Percentiles rank a stretch among this genome's conserved stretches.
Evolutionary conservation across 805 yeast genomes (phyloP).

Genomic region (Jamesozyma gamospora): DNA sequence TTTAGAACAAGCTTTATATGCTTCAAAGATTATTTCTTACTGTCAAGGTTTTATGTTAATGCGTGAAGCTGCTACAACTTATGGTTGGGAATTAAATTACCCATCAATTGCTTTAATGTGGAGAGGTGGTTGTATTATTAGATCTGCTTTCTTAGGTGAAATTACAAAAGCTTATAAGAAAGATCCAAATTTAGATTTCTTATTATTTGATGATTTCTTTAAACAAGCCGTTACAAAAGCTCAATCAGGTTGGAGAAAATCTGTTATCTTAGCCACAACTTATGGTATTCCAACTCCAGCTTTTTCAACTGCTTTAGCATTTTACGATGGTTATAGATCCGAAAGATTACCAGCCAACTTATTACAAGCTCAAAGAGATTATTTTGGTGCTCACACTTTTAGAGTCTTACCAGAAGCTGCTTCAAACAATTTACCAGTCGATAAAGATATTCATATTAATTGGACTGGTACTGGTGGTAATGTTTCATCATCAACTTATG

Average conservation of each 20-base stretch:
- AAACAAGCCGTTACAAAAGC: constrained; percentile 84
- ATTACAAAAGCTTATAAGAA: constrained; percentile 93
- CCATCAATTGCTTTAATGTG: constrained; percentile 98
- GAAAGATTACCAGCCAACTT: constrained; percentile 93
- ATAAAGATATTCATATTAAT: constrained; percentile 84
- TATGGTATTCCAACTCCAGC: constrained; percentile 97
- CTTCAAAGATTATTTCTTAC: constrained; percentile 95
- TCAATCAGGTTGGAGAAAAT: constrained; percentile 90
- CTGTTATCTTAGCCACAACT: constrained; percentile 65
- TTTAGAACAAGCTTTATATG: constrained; percentile 95
- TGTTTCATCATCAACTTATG: constrained; percentile 88
- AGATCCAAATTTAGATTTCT: constrained; percentile 86
- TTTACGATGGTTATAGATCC: constrained; percentile 98
- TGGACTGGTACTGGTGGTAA: constrained; percentile 99
- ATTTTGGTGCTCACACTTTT: constrained; percentile 99
- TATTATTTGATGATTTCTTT: constrained; percentile 93
- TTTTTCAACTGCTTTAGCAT: constrained; percentile 89
- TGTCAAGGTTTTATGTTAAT: constrained; percentile 99
- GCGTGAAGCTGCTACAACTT: constrained; percentile 95
- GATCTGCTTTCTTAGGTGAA: constrained; percentile 96
- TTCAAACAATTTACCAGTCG: constrained; percentile 64
- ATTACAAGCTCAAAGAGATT: constrained; percentile 98
- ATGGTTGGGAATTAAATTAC: constrained; percentile 94
- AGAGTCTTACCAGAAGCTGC: constrained; percentile 82
- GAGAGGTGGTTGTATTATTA: constrained; percentile 99